Percentiles rank a stretch among this genome's conserved stretches.
These are phyloP conservation scores for Xylogone sp. DNA, from an alignment of 2,329 filamentous ascomycete genomes.

Conservation along the genomic window DNA sequence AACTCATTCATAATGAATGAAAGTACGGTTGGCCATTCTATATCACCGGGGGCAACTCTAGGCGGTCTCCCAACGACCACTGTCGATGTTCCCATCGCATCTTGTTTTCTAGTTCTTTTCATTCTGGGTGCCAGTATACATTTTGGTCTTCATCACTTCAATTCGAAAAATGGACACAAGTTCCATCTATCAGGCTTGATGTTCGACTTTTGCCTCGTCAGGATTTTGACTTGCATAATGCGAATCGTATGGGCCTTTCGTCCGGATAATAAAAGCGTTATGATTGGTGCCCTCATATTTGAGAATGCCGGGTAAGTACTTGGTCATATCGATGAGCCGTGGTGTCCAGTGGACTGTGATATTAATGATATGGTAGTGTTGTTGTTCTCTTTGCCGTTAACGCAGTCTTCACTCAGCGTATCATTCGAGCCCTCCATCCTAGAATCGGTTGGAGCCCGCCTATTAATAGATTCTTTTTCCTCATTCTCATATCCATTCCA, in stretches of 20 bases:
- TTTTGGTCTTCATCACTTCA: conserved; percentile 52
- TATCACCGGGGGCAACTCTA: conserved; percentile 29
- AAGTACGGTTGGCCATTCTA: conserved; percentile 4
- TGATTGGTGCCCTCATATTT: conserved; percentile 15
- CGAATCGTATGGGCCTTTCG: conserved; percentile 57
- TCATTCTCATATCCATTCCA: conserved; percentile 54
- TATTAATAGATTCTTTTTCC: conserved; percentile 47
- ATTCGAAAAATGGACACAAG: conserved; percentile 47
- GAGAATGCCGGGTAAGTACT: conserved; percentile 12
- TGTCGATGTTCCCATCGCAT: conserved; percentile 61
- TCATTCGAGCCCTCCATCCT: conserved; percentile 70
- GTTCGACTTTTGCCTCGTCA: conserved; percentile 55
- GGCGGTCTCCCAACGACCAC: conserved; percentile 52
- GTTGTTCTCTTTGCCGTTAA: conserved; percentile 75
- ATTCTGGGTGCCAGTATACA: conserved; percentile 59
- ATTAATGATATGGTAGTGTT: conserved; percentile 33
- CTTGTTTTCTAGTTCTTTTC: conserved; percentile 56
- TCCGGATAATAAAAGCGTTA: conserved; percentile 9
- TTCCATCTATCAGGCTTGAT: conserved; percentile 55
- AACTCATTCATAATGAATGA: not conserved
- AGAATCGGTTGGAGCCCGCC: conserved; percentile 61
- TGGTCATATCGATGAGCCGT: not conserved
- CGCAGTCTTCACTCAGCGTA: conserved; percentile 69
- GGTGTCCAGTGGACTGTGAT: not conserved
- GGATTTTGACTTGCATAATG: conserved; percentile 42